These are phyloP conservation scores for Myxozyma vanderwaltii DNA, from an alignment of 805 yeast species.

Conservation along the genomic window DNA sequence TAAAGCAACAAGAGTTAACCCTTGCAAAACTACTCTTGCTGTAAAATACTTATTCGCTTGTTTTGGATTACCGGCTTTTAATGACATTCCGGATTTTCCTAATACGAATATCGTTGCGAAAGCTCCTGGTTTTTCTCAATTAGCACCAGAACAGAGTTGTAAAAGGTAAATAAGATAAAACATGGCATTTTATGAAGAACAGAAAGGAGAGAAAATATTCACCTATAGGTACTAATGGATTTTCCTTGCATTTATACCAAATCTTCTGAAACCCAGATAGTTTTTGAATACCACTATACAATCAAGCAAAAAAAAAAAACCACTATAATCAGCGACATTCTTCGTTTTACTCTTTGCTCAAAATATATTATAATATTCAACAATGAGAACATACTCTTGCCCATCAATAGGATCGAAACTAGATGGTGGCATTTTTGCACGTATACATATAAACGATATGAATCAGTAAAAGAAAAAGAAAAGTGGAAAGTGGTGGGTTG, in stretches of 20 bases:
- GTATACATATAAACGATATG: background rate
- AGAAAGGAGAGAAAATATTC: slow-evolving; percentile 43
- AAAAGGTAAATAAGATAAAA: too few relatives aligned
- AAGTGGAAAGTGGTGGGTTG: background rate
- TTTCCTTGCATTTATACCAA: slow-evolving; percentile 63
- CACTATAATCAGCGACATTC: background rate
- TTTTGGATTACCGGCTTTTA: slow-evolving; percentile 65
- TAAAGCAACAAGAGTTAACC: slow-evolving; percentile 70
- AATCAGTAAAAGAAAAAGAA: background rate
- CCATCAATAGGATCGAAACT: slow-evolving; percentile 28
- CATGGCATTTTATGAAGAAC: too few relatives aligned
- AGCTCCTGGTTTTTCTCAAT: slow-evolving; percentile 19
- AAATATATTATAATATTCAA: too few relatives aligned
- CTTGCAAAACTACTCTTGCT: slow-evolving; percentile 80
- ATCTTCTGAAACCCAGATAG: slow-evolving; percentile 53
- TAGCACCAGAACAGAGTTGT: too few relatives aligned
- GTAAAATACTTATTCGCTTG: slow-evolving; percentile 79
- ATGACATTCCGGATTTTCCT: slow-evolving; percentile 73
- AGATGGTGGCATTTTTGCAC: slow-evolving; percentile 20
- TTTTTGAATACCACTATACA: slow-evolving; percentile 18
- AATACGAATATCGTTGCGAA: slow-evolving; percentile 41
- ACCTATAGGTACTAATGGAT: slow-evolving; percentile 82
- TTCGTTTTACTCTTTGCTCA: too few relatives aligned
- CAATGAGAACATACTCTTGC: slow-evolving; percentile 27
- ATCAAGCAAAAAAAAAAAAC: background rate